Percentiles rank a stretch among this genome's conserved stretches.
Evolutionary conservation across 1,284 basidiomycete genomes (phyloP).

Genomic region (Filobasidium uniguttulatum): DNA sequence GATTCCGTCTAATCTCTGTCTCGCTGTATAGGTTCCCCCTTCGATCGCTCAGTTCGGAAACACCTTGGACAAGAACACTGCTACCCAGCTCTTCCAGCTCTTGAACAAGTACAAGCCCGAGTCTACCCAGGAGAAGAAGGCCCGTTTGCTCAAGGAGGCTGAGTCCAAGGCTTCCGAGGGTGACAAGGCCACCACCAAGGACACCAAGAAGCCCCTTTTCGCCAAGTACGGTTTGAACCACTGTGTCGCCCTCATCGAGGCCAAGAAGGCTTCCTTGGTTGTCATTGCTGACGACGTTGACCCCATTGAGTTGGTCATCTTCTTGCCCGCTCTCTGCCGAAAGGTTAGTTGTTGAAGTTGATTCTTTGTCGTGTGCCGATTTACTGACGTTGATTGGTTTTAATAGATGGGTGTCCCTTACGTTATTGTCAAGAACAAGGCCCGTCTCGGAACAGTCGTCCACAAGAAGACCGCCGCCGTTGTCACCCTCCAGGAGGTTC

Average conservation of each 20-base stretch:
- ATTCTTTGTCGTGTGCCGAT: not conserved
- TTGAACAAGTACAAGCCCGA: slow-evolving; percentile 69
- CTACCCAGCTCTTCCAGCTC: slow-evolving; percentile 94
- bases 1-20: too few species aligned
- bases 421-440: slow-evolving; percentile 94
- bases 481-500: slow-evolving; percentile 80
- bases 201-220: slow-evolving; percentile 82
- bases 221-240: slow-evolving; percentile 98
- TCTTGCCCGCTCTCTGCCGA: slow-evolving; percentile 93
- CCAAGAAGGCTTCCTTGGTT: slow-evolving; percentile 94
- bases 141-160: slow-evolving; percentile 71
- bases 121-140: slow-evolving; percentile 92
- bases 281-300: slow-evolving; percentile 97
- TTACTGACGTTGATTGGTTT: not conserved
- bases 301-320: slow-evolving; percentile 95
- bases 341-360: slow-evolving; percentile 58
- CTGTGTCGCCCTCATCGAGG: slow-evolving; percentile 83
- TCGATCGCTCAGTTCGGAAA: slow-evolving; percentile 96
- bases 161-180: slow-evolving; percentile 47
- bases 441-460: slow-evolving; percentile 88
- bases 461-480: slow-evolving; percentile 98
- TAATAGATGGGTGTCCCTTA: slow-evolving; percentile 85
- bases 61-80: slow-evolving; percentile 99
- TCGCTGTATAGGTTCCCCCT: slow-evolving; percentile 58
- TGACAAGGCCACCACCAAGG: slow-evolving; percentile 41